Percentiles rank a stretch among this genome's conserved stretches.
Conservation (phyloP, 148 eudicot species). For the Rhododendron ovatum region DNA sequence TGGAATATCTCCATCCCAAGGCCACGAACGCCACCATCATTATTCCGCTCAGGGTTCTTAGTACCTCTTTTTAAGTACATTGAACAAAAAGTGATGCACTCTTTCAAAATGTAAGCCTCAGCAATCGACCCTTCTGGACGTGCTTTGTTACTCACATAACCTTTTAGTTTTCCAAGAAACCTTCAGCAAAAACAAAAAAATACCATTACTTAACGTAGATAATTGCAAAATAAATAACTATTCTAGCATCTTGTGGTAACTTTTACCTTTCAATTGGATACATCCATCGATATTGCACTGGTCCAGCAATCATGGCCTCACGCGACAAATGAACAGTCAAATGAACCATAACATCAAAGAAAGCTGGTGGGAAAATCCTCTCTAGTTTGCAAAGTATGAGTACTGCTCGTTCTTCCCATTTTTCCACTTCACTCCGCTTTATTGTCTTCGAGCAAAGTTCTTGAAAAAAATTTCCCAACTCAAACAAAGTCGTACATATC, state of each 20-base stretch:
- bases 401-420: background rate
- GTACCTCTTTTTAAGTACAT: background rate
- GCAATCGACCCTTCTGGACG: constrained; percentile 8
- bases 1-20: background rate
- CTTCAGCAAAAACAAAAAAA: background rate
- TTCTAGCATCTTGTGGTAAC: background rate
- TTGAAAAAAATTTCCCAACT: background rate
- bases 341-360: constrained; percentile 14
- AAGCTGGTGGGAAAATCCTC: constrained; percentile 8
- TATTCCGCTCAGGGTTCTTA: background rate
- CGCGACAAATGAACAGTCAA: background rate
- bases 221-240: background rate
- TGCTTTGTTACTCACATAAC: background rate
- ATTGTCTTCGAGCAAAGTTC: background rate
- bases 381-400: constrained; percentile 9
- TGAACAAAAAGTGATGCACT: background rate
- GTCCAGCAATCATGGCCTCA: constrained; percentile 16
- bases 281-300: constrained; percentile 19
- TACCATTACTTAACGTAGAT: background rate
- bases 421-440: background rate
- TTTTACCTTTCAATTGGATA: constrained; percentile 8
- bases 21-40: background rate
- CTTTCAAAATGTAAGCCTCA: constrained; percentile 3
- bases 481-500: background rate
- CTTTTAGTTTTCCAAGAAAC: background rate